phyloP scores from a whole-genome alignment of 176 grass and related monocot genomes.

The Oryza australiensis region DNA sequence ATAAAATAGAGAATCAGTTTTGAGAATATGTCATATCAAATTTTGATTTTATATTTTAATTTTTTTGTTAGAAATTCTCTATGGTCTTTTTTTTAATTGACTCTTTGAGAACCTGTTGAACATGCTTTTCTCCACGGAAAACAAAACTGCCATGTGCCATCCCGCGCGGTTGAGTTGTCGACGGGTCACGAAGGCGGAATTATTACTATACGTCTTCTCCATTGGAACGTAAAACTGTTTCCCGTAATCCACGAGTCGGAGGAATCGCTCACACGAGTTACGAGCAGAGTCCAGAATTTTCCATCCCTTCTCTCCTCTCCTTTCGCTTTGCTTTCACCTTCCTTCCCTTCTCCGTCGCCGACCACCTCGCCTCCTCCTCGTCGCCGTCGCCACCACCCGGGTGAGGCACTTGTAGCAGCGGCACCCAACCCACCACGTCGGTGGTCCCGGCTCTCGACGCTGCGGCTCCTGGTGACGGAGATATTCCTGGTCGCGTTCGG shows the following conservation, averaged over 20 bases:
- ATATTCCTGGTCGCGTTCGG: constrained; percentile 24
- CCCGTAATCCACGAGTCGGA: neutral
- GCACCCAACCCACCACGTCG: neutral
- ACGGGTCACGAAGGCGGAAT: neutral
- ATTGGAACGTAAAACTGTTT: accelerated
- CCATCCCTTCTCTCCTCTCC: constrained; percentile 30
- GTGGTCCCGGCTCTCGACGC: neutral
- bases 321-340: constrained; percentile 27
- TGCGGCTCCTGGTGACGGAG: neutral
- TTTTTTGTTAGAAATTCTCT: too few relatives aligned
- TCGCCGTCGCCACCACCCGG: neutral
- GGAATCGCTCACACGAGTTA: constrained; percentile 21
- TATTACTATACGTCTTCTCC: accelerated
- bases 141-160: too few relatives aligned
- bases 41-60: too few relatives aligned
- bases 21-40: too few relatives aligned
- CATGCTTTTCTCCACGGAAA: too few relatives aligned
- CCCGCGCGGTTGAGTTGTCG: too few relatives aligned
- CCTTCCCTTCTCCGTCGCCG: constrained; percentile 12
- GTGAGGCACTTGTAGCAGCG: neutral
- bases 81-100: too few relatives aligned
- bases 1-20: too few relatives aligned
- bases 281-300: constrained; percentile 43
- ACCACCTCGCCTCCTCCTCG: neutral
- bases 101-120: too few relatives aligned